These are phyloP conservation scores for Pythium plurisporium DNA, from an alignment of 352 stramenopile species.

Conservation along the genomic window DNA sequence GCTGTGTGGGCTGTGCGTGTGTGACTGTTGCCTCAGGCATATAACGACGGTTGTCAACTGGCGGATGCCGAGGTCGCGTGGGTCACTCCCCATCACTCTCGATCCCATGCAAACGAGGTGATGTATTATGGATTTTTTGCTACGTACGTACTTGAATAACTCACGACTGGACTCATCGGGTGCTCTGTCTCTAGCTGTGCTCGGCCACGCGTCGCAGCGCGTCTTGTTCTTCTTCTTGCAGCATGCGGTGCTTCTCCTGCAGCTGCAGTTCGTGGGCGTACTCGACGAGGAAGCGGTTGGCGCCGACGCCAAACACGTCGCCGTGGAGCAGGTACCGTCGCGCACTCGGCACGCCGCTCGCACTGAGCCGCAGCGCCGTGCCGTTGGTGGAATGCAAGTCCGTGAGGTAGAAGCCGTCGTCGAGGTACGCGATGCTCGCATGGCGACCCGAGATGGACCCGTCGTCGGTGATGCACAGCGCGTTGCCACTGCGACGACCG, in stretches of 20 bases:
- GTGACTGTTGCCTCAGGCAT: too few relatives aligned
- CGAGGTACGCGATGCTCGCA: constrained; percentile 64
- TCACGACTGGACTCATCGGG: too few relatives aligned
- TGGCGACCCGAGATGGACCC: constrained; percentile 75
- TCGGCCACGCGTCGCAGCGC: too few relatives aligned
- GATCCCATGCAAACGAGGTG: not conserved
- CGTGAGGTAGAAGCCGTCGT: constrained; percentile 82
- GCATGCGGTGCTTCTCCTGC: constrained; percentile 12
- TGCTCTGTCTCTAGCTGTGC: not conserved
- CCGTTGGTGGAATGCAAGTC: constrained; percentile 82
- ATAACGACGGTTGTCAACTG: not conserved
- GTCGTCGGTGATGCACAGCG: constrained; percentile 79
- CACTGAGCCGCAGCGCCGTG: constrained; percentile 67
- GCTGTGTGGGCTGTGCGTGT: too few relatives aligned
- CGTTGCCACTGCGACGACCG: constrained; percentile 65
- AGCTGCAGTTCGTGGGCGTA: constrained; percentile 60
- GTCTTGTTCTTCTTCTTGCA: not conserved
- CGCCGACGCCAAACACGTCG: constrained; percentile 81
- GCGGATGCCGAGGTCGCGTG: not conserved
- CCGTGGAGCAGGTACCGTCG: constrained; percentile 63
- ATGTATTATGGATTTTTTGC: too few relatives aligned
- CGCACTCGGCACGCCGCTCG: constrained; percentile 52
- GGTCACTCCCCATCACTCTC: not conserved
- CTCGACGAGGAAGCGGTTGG: constrained; percentile 80
- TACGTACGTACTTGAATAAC: too few relatives aligned